Evolutionary conservation across 805 yeast genomes (phyloP), one percentile per base, ranked within the genome.

Genomic region (Starmerella davenportii): DNA sequence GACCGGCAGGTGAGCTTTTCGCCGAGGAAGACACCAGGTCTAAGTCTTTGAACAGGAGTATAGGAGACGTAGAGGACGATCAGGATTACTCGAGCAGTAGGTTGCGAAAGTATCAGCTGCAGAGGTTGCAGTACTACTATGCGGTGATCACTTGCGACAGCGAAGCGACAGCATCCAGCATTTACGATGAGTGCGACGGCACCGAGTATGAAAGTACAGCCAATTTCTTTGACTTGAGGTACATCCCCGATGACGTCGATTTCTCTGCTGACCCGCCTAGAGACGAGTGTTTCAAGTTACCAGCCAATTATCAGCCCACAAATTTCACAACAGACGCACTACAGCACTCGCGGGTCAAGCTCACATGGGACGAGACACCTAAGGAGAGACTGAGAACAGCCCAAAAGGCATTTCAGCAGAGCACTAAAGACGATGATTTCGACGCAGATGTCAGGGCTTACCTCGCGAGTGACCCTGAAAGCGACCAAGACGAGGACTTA

Each of bases 311-410:
- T 58, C 75, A 72, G 48, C 98, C 98, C 16, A 65, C 65, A 38
- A 64, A 68, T 8, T 90, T 90, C 57, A 79, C 80, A 23, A 90
- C 98, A 3, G 95, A 81, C 60, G 98, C 98, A 0, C 65, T 90
- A 43, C 95, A 90, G 56, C 94, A 84, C 54, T 85, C 96, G 14
- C 90, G 85, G 52, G 98, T 90, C 36, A 85, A 81, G 57, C 66
- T 90, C 48, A 85, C 96, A 0, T 90, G 98, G 98, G 98, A 90
- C 58, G 96, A 87, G 61, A 92, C 96, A 0, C 96, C 98, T 5
- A 76, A 74, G 41, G 95, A 84, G 52, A 71, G 98, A 52, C 57
- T 72, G 15, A 72, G 77, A 42, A 57, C 85, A 38, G 70, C 95
- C 1, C 68, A 78, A 14, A 75, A 77, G 48, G 81, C 84, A 5